These are phyloP conservation scores for Podaxis sp. DNA, from an alignment of 768 basidiomycete species.

Conservation along the genomic window DNA sequence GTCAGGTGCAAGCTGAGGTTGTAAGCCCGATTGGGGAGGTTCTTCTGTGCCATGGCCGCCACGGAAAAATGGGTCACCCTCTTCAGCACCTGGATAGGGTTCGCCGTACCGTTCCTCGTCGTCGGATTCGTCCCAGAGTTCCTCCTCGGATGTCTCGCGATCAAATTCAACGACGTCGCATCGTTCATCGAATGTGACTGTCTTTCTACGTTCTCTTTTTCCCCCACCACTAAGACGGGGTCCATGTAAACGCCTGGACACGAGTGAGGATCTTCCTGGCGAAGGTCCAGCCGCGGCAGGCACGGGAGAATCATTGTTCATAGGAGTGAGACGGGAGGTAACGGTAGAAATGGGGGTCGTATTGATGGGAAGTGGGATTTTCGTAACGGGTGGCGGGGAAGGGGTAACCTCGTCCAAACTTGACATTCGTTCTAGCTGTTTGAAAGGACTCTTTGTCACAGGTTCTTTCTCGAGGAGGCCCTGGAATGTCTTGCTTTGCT, in stretches of 20 bases:
- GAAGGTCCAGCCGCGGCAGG: slow-evolving; percentile 34
- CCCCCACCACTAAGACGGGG: slow-evolving; percentile 60
- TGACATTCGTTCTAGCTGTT: slow-evolving; percentile 26
- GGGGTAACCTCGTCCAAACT: slow-evolving; percentile 29
- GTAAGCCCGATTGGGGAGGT: background rate
- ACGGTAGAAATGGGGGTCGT: slow-evolving; percentile 15
- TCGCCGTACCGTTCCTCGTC: slow-evolving; percentile 28
- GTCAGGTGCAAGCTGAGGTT: background rate
- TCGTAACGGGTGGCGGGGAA: slow-evolving; percentile 27
- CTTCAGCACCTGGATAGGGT: slow-evolving; percentile 23
- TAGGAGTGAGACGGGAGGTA: slow-evolving; percentile 1
- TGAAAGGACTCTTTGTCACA: slow-evolving; percentile 84
- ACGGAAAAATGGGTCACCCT: slow-evolving; percentile 20
- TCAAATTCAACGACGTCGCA: slow-evolving; percentile 86
- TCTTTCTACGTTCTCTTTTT: slow-evolving; percentile 64
- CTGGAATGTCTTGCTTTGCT: slow-evolving; percentile 74
- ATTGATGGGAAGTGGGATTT: slow-evolving; percentile 20
- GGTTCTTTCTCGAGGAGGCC: slow-evolving; percentile 73
- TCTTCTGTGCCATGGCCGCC: slow-evolving; percentile 1
- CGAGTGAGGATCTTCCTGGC: slow-evolving; percentile 65
- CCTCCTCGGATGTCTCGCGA: slow-evolving; percentile 40
- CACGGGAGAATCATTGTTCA: slow-evolving; percentile 29
- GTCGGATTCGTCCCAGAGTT: slow-evolving; percentile 26
- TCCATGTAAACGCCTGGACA: slow-evolving; percentile 73
- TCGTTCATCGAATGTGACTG: slow-evolving; percentile 75